Evolutionary conservation across 352 stramenopile species (phyloP).

Genomic region (Pythium sukuiense): DNA sequence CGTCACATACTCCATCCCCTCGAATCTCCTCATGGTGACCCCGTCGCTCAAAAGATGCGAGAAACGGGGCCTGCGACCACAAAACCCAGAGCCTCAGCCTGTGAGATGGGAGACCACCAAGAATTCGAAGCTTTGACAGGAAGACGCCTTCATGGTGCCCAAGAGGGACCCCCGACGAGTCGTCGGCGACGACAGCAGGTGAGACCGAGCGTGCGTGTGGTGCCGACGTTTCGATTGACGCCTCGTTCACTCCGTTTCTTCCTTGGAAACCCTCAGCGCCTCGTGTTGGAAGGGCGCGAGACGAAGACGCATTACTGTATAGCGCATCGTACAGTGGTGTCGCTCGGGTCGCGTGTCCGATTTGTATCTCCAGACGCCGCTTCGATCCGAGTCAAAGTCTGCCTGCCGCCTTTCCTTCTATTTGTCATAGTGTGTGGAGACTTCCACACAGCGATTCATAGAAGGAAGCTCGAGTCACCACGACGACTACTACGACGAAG

Average conservation of each 20-base stretch:
- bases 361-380: neutral
- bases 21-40: constrained; percentile 7
- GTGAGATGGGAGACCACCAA: too few species aligned
- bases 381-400: neutral
- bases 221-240: neutral
- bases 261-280: neutral
- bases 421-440: neutral
- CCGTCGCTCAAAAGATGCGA: neutral
- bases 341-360: neutral
- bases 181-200: neutral
- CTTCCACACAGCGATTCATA: neutral
- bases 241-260: neutral
- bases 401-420: neutral
- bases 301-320: neutral
- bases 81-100: neutral
- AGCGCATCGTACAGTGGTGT: neutral
- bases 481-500: neutral
- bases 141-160: neutral
- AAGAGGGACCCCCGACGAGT: too few species aligned
- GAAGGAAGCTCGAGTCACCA: neutral
- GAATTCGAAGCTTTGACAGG: neutral
- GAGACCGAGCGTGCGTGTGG: neutral
- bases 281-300: neutral
- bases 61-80: neutral
- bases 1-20: neutral